These are phyloP conservation scores for Leucogyrophana mollusca DNA, from an alignment of 768 basidiomycete genomes.

Conservation along the genomic window DNA sequence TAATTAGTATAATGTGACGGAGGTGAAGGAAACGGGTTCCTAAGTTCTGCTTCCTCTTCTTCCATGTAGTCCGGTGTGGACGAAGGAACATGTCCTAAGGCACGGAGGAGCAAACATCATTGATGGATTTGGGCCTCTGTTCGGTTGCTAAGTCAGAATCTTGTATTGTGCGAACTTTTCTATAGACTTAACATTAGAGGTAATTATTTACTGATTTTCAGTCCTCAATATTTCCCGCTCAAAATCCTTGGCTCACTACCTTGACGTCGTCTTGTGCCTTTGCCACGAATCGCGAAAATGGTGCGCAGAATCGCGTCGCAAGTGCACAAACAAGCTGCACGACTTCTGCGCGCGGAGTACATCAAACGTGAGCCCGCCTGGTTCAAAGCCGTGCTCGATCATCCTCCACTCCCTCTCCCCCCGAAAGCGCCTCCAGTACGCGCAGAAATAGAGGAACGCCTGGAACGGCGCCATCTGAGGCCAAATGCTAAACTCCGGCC, in stretches of 20 bases:
- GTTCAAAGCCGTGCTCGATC: slow-evolving; percentile 80
- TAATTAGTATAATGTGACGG: slow-evolving; percentile 83
- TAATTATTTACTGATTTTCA: too few species aligned
- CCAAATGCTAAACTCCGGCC: slow-evolving; percentile 25
- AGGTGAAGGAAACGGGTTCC: slow-evolving; percentile 88
- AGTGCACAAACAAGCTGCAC: slow-evolving; percentile 84
- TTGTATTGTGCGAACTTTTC: too few species aligned
- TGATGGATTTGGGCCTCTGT: too few species aligned
- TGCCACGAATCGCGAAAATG: too few species aligned
- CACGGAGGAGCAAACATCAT: too few species aligned
- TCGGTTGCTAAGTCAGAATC: too few species aligned
- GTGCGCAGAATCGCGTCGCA: slow-evolving; percentile 81
- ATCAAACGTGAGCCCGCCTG: slow-evolving; percentile 71
- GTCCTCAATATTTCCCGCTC: not conserved
- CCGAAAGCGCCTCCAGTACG: slow-evolving; percentile 66
- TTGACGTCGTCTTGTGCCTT: too few species aligned
- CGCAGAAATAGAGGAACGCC: slow-evolving; percentile 48
- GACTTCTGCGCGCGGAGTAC: slow-evolving; percentile 67
- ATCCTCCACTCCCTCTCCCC: slow-evolving; percentile 88
- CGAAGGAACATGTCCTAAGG: too few species aligned
- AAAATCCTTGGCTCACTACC: slow-evolving; percentile 1
- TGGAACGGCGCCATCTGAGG: slow-evolving; percentile 19
- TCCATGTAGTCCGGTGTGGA: slow-evolving; percentile 23
- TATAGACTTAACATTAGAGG: too few species aligned
- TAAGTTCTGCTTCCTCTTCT: slow-evolving; percentile 73